Evolutionary conservation across 139 green algal species (phyloP), one percentile per base, ranked within the genome.

Genomic region (Ulvella scutata): DNA sequence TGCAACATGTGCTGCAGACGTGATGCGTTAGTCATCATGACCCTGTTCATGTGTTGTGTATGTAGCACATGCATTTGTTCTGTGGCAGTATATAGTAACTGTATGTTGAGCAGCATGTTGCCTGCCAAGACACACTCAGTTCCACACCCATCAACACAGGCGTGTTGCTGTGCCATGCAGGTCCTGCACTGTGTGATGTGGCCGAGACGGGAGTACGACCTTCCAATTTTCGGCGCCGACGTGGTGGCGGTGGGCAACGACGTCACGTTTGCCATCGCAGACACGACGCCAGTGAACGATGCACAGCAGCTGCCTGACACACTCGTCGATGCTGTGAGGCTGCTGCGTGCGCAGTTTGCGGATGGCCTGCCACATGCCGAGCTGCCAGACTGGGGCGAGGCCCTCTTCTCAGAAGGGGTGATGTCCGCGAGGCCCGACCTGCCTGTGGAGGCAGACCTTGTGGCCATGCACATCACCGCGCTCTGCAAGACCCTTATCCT

Each of bases 181-280:
- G 51, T 67, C 6, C 51, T 67, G 9, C 51, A 67, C 51, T 67
- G 51, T 67, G 51, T 67, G 13, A 67, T 67, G 51, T 67, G 51
- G 51, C 51, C 51, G 33, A n/a, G 51, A 26, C 51, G 51, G 13
- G 51, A 67, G n/a, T 26, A 67, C 4, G 51, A 67, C 17, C 10
- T 67, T 26, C 51, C 51, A 34, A 67, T 67, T 67, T 26, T 67
- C 51, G 51, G 51, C 51, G 31, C 33, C 33, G 51, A 67, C 20
- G 51, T 67, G 9, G 51, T 67, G 10, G 51, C 51, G 6, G 33
- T 31, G 10, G 51, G 51, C 51, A 36, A n/a, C 31, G 51, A 67
- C 33, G 51, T 67, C 51, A 67, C 51, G 17, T 67, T 36, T 67
- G 51, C 51, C 2, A 67, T 67, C 17, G 51, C 51, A 34, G 51